phyloP scores from a whole-genome alignment of 140 eudicot genomes.

The Erigeron philadelphicus region DNA sequence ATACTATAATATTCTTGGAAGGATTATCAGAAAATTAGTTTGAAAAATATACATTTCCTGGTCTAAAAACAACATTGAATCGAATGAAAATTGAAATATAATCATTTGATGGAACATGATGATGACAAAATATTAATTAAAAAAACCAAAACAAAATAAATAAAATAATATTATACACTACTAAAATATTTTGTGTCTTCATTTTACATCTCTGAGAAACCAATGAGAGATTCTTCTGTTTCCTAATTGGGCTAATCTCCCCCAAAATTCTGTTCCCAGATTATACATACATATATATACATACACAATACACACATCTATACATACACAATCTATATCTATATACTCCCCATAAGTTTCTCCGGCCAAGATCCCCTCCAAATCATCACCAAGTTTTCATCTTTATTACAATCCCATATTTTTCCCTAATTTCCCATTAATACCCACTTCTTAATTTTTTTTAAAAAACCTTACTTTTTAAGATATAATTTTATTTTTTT shows the following conservation, averaged over 20 bases:
- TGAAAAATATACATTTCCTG: too few relatives aligned
- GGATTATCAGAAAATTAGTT: too few relatives aligned
- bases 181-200: slow-evolving; percentile 6
- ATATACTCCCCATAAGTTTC: slow-evolving; percentile 26
- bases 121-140: not conserved
- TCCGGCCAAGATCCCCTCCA: slow-evolving; percentile 36
- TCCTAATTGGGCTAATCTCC: slow-evolving; percentile 37
- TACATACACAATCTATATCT: not conserved
- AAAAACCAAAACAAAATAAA: not conserved
- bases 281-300: slow-evolving; percentile 4
- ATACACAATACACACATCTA: too few relatives aligned
- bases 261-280: slow-evolving; percentile 24
- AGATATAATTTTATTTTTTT: not conserved
- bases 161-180: too few relatives aligned
- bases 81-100: not conserved
- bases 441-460: not conserved
- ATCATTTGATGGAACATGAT: not conserved
- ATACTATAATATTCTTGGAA: too few relatives aligned
- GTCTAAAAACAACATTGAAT: not conserved
- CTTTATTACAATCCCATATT: slow-evolving; percentile 23
- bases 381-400: slow-evolving; percentile 35
- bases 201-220: slow-evolving; percentile 39
- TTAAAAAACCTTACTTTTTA: too few relatives aligned
- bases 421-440: slow-evolving; percentile 14
- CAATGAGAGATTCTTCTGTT: slow-evolving; percentile 38